A percentile compares a stretch with the other conserved stretches of the same genome.
Conservation (phyloP, 768 basidiomycete species). For the Phaffia australis region DNA sequence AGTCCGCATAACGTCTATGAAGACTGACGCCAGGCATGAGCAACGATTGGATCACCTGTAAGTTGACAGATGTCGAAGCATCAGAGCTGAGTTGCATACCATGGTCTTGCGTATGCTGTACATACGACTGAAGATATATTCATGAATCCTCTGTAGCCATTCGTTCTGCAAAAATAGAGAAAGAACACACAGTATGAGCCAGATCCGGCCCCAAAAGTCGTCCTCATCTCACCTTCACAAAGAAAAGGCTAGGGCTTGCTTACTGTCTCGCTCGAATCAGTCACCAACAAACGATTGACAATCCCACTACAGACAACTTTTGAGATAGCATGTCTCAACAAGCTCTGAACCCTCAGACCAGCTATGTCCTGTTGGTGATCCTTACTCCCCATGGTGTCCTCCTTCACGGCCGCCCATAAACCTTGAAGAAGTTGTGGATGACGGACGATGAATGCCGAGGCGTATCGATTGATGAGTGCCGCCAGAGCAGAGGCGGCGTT, state of each 20-base stretch:
- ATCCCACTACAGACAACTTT: constrained; percentile 62
- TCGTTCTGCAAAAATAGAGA: constrained; percentile 42
- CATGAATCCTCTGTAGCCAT: constrained; percentile 75
- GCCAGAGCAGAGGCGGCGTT: constrained; percentile 73
- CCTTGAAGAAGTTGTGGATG: constrained; percentile 49
- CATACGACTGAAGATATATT: constrained; percentile 74
- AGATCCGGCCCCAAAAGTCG: background rate
- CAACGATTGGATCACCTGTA: constrained; percentile 74
- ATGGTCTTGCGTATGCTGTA: constrained; percentile 20
- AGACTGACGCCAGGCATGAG: constrained; percentile 60
- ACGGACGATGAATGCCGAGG: constrained; percentile 56
- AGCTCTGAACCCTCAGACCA: constrained; percentile 64
- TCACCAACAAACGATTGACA: constrained; percentile 75
- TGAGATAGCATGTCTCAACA: constrained; percentile 68
- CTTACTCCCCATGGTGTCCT: constrained; percentile 49
- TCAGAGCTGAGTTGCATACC: no score
- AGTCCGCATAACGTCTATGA: no score
- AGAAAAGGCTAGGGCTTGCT: background rate
- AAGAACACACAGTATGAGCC: background rate
- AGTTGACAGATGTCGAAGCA: no score
- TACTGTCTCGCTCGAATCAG: constrained; percentile 63
- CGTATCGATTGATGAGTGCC: constrained; percentile 76
- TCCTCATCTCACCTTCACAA: background rate
- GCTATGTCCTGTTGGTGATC: constrained; percentile 32
- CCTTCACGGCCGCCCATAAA: constrained; percentile 51